phyloP scores from a whole-genome alignment of 257 asterid genomes.

The Echites panduratus region DNA sequence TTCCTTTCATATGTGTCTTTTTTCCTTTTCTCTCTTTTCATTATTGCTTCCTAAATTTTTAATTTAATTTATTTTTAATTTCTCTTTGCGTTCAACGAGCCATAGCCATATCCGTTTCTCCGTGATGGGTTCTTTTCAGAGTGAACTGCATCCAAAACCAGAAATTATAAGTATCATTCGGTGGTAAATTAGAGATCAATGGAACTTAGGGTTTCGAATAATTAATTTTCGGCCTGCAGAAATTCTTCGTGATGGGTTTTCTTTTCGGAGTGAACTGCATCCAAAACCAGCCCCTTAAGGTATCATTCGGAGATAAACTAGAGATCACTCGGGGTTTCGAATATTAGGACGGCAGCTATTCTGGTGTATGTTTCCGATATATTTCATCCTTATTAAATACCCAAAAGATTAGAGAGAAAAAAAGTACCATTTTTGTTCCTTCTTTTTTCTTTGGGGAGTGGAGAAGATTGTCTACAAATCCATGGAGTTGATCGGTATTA shows the following conservation, averaged over 20 bases:
- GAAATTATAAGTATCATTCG: not conserved
- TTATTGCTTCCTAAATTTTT: not conserved
- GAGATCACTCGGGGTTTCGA: too few species aligned
- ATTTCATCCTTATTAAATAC: not conserved
- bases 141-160: not conserved
- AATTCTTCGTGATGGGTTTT: too few species aligned
- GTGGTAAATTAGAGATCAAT: not conserved
- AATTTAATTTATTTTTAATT: not conserved
- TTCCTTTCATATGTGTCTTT: not conserved
- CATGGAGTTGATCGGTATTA: not conserved
- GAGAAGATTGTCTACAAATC: not conserved
- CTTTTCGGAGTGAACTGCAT: too few species aligned
- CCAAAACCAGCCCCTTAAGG: too few species aligned
- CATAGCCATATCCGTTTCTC: not conserved
- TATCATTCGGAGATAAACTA: too few species aligned
- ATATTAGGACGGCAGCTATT: not conserved
- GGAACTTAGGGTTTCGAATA: slow-evolving; percentile 15
- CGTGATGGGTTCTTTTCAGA: not conserved
- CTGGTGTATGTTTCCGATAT: too few species aligned
- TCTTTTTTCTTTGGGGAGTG: not conserved
- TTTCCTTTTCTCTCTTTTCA: not conserved
- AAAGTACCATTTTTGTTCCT: not conserved
- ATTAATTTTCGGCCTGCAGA: too few species aligned
- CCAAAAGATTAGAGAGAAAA: not conserved
- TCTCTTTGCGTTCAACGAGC: not conserved